Conservation (phyloP, 1,284 basidiomycete genomes). For the Apiotrichum akiyoshidainum region DNA sequence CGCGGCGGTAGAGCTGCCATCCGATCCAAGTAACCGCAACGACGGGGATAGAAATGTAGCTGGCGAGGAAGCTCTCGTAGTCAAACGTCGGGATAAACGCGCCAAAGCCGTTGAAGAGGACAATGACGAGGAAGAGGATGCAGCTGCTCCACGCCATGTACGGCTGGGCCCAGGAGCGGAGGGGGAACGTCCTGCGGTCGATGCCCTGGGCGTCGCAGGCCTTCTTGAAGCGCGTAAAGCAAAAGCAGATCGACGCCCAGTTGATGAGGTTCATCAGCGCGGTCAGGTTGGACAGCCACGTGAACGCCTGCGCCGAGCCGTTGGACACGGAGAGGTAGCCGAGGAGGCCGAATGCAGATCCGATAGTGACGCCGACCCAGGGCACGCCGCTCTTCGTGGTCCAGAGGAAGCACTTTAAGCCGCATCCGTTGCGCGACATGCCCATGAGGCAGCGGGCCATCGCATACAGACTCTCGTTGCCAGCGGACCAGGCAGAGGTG, state of each 20-base stretch:
- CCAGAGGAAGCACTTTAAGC: constrained; percentile 56
- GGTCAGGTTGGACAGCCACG: constrained; percentile 66
- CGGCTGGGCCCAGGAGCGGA: constrained; percentile 54
- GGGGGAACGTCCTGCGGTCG: constrained; percentile 60
- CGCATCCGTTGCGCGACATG: constrained; percentile 60
- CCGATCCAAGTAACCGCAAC: constrained; percentile 2
- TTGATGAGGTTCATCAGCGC: constrained; percentile 57
- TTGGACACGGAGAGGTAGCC: constrained; percentile 57
- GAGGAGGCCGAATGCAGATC: constrained; percentile 60
- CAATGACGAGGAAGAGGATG: constrained; percentile 8
- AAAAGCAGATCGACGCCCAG: constrained; percentile 74
- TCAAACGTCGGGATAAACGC: constrained; percentile 7
- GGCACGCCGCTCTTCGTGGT: constrained; percentile 66
- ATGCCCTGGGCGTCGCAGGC: constrained; percentile 67
- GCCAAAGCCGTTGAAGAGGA: constrained; percentile 14
- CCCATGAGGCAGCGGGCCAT: constrained; percentile 54
- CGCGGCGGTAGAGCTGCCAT: constrained; percentile 6
- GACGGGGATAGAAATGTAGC: constrained; percentile 14
- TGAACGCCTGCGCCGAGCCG: constrained; percentile 64
- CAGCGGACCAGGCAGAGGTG: constrained; percentile 56
- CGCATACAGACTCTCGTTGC: constrained; percentile 54
- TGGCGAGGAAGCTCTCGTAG: constrained; percentile 28
- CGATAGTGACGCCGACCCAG: constrained; percentile 57
- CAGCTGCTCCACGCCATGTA: constrained; percentile 14
- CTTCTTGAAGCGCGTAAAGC: constrained; percentile 70